Conservation (phyloP, 306 rosid species). For the Cyclanthera cordifolia region DNA sequence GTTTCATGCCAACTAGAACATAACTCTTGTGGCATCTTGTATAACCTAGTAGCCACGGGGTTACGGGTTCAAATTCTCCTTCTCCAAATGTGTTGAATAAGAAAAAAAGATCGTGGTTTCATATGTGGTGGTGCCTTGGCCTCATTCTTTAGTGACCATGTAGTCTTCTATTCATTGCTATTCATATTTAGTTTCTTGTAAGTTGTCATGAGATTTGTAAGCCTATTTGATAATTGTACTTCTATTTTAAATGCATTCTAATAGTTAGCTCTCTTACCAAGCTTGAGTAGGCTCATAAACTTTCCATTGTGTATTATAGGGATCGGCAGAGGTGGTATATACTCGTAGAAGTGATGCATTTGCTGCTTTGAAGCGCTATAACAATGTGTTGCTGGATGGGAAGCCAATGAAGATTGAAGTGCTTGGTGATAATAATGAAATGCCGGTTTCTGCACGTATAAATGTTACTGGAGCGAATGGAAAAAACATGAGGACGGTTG, state of each 20-base stretch:
- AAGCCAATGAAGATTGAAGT: conserved; percentile 92
- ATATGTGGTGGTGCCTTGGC: no score
- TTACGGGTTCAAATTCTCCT: no score
- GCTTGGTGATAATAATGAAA: conserved; percentile 51
- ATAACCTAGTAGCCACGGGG: no score
- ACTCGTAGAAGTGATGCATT: conserved; percentile 89
- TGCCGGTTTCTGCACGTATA: conserved; percentile 72
- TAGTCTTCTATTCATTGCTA: no score
- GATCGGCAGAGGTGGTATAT: conserved; percentile 92
- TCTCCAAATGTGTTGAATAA: no score
- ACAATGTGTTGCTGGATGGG: conserved; percentile 82
- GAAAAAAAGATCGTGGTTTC: no score
- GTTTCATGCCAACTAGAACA: no score
- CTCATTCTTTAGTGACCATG: no score
- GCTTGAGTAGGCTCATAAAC: neutral
- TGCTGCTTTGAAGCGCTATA: conserved; percentile 79
- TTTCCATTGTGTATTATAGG: conserved; percentile 32
- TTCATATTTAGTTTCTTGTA: no score
- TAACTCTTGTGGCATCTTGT: no score
- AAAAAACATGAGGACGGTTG: conserved; percentile 66
- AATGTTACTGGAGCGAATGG: conserved; percentile 77
- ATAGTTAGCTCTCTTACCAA: neutral
- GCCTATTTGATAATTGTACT: neutral
- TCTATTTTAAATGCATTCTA: neutral
- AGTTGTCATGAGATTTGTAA: neutral